Conservation (phyloP, 805 yeast species). For the Lachancea nothofagi region DNA sequence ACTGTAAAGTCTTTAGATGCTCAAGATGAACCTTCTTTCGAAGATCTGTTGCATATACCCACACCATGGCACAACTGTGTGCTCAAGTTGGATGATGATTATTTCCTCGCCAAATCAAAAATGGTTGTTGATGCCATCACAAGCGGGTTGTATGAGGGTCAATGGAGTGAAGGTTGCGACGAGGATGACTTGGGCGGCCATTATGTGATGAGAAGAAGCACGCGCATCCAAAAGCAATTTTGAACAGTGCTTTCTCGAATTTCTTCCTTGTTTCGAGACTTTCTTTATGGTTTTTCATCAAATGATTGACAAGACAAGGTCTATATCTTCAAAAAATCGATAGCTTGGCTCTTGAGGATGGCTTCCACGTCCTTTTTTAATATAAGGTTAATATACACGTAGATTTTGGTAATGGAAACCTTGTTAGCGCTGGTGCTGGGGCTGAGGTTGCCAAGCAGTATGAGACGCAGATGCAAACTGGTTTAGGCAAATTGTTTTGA, state of each 20-base stretch:
- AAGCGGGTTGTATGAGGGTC: constrained; percentile 33
- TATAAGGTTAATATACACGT: constrained; percentile 7
- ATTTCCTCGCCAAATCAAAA: constrained; percentile 35
- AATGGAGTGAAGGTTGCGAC: constrained; percentile 33
- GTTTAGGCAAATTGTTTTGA: too few relatives aligned
- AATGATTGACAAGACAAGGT: too few relatives aligned
- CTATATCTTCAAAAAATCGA: too few relatives aligned
- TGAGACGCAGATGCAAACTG: too few relatives aligned
- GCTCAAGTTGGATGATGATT: constrained; percentile 37
- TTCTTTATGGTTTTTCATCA: background rate
- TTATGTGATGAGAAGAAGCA: constrained; percentile 16
- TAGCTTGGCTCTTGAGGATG: background rate
- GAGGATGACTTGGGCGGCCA: constrained; percentile 35
- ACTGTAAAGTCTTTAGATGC: constrained; percentile 41
- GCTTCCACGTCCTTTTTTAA: constrained; percentile 4
- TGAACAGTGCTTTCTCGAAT: background rate
- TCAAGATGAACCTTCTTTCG: constrained; percentile 39
- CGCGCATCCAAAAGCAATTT: constrained; percentile 3
- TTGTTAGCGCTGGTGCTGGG: too few relatives aligned
- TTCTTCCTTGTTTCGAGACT: background rate
- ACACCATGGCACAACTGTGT: constrained; percentile 64
- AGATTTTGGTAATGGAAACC: constrained; percentile 1
- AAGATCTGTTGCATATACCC: constrained; percentile 55
- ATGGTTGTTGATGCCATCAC: constrained; percentile 35
- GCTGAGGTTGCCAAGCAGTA: too few relatives aligned